These are phyloP conservation scores for Cryptosporidium meleagridis DNA, from an alignment of 169 alveolate species.

Conservation along the genomic window DNA sequence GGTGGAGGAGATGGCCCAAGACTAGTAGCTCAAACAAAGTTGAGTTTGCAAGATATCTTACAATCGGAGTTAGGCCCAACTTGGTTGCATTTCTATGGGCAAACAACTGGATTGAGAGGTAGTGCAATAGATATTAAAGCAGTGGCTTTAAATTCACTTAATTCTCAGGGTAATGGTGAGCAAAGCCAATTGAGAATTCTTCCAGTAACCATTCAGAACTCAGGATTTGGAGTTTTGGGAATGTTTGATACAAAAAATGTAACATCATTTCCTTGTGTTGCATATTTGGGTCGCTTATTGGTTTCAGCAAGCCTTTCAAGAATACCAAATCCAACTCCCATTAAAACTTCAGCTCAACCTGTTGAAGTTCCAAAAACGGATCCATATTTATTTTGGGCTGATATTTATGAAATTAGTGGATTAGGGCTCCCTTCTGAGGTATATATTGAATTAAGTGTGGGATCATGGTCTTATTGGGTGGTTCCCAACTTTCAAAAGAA, in stretches of 20 bases:
- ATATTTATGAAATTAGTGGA: slow-evolving; percentile 67
- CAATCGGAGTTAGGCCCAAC: slow-evolving; percentile 62
- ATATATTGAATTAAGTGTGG: slow-evolving; percentile 67
- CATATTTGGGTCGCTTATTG: slow-evolving; percentile 60
- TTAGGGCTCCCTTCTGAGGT: slow-evolving; percentile 58
- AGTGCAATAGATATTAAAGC: slow-evolving; percentile 55
- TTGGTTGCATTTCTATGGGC: slow-evolving; percentile 73
- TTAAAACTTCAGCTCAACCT: slow-evolving; percentile 48
- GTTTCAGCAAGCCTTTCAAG: slow-evolving; percentile 74
- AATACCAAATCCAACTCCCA: slow-evolving; percentile 73
- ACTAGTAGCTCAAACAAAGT: slow-evolving; percentile 72
- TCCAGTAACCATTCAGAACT: slow-evolving; percentile 1
- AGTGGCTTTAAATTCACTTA: slow-evolving; percentile 32
- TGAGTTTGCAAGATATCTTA: slow-evolving; percentile 61
- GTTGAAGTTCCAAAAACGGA: slow-evolving; percentile 38
- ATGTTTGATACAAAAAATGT: slow-evolving; percentile 62
- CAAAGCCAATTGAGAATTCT: background rate
- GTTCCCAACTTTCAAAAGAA: slow-evolving; percentile 44
- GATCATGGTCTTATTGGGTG: slow-evolving; percentile 74
- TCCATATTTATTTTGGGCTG: slow-evolving; percentile 74
- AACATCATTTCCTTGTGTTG: slow-evolving; percentile 62
- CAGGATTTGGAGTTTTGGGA: slow-evolving; percentile 57
- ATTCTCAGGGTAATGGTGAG: slow-evolving; percentile 28
- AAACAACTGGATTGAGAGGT: slow-evolving; percentile 71
- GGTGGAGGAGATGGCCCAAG: slow-evolving; percentile 76